Evolutionary conservation across 495 filamentous ascomycete species (phyloP).

Genomic region (Astrothelium macrocarpum): DNA sequence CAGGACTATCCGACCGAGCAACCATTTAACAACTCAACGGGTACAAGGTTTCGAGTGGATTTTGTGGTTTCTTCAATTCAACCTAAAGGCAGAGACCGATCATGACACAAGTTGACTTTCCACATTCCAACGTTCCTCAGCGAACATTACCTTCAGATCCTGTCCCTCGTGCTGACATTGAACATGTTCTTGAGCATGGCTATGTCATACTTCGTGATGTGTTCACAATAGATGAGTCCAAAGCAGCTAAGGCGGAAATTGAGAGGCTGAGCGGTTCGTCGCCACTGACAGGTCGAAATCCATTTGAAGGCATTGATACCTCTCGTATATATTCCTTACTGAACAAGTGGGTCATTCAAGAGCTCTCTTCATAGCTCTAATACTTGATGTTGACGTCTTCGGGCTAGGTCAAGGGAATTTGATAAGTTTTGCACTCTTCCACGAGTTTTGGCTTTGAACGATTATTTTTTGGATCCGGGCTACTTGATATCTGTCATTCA

Average conservation of each 20-base stretch:
- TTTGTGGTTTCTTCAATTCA: too few species aligned
- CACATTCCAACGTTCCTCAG: not conserved
- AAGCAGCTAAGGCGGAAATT: conserved; percentile 21
- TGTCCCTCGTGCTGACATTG: conserved; percentile 11
- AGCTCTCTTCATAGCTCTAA: not conserved
- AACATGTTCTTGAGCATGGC: conserved; percentile 26
- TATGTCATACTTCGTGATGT: conserved; percentile 27
- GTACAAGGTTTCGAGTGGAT: too few species aligned
- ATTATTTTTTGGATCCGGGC: conserved; percentile 26
- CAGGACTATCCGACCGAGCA: too few species aligned
- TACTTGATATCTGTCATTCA: conserved; percentile 25
- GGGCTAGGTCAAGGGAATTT: conserved; percentile 18
- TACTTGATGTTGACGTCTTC: not conserved
- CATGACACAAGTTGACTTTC: not conserved
- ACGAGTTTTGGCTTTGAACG: conserved; percentile 25
- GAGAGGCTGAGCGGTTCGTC: conserved; percentile 5
- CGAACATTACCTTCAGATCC: conserved; percentile 5
- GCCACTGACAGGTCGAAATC: conserved; percentile 19
- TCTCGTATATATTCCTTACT: conserved; percentile 25
- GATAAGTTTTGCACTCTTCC: conserved; percentile 26
- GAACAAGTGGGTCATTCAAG: conserved; percentile 16
- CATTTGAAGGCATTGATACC: conserved; percentile 30
- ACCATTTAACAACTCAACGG: too few species aligned
- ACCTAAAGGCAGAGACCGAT: too few species aligned
- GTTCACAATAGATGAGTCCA: conserved; percentile 19